These are phyloP conservation scores for Magnusiomyces clavatus DNA, from an alignment of 1,139 yeast genomes.

Conservation along the genomic window DNA sequence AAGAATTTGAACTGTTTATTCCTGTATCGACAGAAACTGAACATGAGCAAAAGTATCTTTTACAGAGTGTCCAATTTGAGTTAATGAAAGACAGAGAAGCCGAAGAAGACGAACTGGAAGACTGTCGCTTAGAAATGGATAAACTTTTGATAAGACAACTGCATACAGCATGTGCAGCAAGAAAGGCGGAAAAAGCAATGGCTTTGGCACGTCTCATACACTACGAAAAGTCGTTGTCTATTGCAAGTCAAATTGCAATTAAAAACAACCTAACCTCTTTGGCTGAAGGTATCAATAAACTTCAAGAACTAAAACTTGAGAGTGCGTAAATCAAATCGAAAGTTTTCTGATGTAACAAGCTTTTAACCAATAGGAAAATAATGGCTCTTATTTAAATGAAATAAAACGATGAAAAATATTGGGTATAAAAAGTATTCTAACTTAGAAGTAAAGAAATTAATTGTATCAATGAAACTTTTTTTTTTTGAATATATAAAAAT, in stretches of 20 bases:
- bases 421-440: not conserved
- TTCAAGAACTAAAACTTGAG: slow-evolving; percentile 43
- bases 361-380: too few species aligned
- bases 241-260: slow-evolving; percentile 79
- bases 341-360: too few species aligned
- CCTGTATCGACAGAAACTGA: slow-evolving; percentile 37
- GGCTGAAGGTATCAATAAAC: slow-evolving; percentile 58
- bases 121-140: slow-evolving; percentile 39
- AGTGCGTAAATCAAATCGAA: too few species aligned
- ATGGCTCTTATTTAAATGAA: slow-evolving; percentile 23
- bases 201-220: slow-evolving; percentile 62
- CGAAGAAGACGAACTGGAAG: slow-evolving; percentile 22
- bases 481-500: not conserved
- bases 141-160: slow-evolving; percentile 67
- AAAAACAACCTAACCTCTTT: slow-evolving; percentile 60
- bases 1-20: slow-evolving; percentile 61
- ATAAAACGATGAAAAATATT: not conserved
- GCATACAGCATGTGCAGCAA: slow-evolving; percentile 68
- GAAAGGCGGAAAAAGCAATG: slow-evolving; percentile 57
- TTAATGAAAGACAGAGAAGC: slow-evolving; percentile 22
- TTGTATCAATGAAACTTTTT: not conserved
- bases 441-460: not conserved
- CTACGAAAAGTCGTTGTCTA: slow-evolving; percentile 71
- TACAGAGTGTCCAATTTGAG: slow-evolving; percentile 22
- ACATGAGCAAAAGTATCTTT: slow-evolving; percentile 13